Evolutionary conservation across 2,329 filamentous ascomycete species (phyloP).

Genomic region (Arthroderma sp.): DNA sequence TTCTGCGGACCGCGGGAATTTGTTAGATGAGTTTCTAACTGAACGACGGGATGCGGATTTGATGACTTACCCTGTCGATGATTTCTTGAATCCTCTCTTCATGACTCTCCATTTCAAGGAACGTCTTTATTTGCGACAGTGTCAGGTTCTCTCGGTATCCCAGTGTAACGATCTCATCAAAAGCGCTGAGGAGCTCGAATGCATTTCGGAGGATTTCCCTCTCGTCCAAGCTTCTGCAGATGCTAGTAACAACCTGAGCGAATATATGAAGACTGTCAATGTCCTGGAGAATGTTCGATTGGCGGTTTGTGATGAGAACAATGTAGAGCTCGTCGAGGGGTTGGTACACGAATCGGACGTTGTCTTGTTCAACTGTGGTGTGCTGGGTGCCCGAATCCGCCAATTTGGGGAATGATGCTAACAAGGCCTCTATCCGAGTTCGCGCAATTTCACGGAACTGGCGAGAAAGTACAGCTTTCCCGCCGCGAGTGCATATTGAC

Average conservation of each 20-base stretch:
- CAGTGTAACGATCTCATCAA: conserved; percentile 90
- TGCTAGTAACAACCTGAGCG: conserved; percentile 89
- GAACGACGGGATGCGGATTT: no score
- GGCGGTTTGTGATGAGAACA: conserved; percentile 97
- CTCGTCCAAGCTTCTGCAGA: conserved; percentile 92
- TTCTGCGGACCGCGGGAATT: conserved; percentile 44
- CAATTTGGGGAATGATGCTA: conserved; percentile 95
- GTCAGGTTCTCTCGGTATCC: conserved; percentile 95
- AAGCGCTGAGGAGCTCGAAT: conserved; percentile 89
- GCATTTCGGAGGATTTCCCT: conserved; percentile 89
- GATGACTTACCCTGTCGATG: conserved; percentile 60
- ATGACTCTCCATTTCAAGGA: conserved; percentile 97
- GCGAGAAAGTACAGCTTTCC: conserved; percentile 93
- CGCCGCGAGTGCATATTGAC: conserved; percentile 95
- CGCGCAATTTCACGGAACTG: conserved; percentile 97
- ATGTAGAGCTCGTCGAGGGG: conserved; percentile 98
- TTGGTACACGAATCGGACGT: conserved; percentile 98
- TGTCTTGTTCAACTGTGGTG: conserved; percentile 97
- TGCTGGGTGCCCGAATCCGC: conserved; percentile 93
- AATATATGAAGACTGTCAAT: conserved; percentile 98
- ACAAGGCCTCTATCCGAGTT: conserved; percentile 87
- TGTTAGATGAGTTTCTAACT: no score
- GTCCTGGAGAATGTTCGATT: conserved; percentile 98
- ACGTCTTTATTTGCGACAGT: conserved; percentile 95
- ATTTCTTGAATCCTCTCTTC: conserved; percentile 99